A percentile compares a stretch with the other conserved stretches of the same genome.
Conservation (phyloP, 371 early-diverging fungal genomes). For the Phascolomyces articulosus region DNA sequence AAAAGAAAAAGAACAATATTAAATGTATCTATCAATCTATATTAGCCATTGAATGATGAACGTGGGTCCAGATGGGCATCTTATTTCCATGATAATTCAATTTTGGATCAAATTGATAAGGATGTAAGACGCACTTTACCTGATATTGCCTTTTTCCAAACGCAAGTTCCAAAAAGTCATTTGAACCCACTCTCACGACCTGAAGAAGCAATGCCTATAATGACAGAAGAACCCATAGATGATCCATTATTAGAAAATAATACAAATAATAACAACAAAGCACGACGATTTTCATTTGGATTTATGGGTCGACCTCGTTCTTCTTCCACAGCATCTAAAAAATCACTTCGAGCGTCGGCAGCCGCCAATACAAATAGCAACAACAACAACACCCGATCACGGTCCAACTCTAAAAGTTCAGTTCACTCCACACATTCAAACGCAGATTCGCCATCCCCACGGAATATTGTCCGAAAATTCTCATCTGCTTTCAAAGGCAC, state of each 20-base stretch:
- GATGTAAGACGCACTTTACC: conserved; percentile 84
- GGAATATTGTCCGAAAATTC: conserved; percentile 48
- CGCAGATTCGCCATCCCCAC: conserved; percentile 37
- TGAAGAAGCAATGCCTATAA: neutral
- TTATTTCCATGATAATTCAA: conserved; percentile 61
- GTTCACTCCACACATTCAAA: conserved; percentile 42
- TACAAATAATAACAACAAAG: neutral
- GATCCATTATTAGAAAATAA: neutral
- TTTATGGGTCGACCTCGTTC: conserved; percentile 46
- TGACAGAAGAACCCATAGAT: neutral
- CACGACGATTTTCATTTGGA: conserved; percentile 45
- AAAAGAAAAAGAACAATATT: conserved; percentile 4
- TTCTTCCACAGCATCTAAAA: conserved; percentile 44
- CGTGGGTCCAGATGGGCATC: conserved; percentile 55
- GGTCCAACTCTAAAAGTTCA: conserved; percentile 50
- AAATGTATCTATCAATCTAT: too few relatives aligned
- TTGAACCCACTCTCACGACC: conserved; percentile 56
- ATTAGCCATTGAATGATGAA: conserved; percentile 47
- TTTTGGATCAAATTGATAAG: conserved; percentile 83
- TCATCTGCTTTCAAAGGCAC: conserved; percentile 43
- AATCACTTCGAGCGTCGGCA: conserved; percentile 26
- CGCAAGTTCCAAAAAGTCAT: conserved; percentile 56
- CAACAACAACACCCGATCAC: conserved; percentile 21
- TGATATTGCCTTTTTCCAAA: conserved; percentile 83
- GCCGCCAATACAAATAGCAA: neutral